Evolutionary conservation across 2,329 filamentous ascomycete genomes (phyloP).

Genomic region (Colletotrichum endophyticum): DNA sequence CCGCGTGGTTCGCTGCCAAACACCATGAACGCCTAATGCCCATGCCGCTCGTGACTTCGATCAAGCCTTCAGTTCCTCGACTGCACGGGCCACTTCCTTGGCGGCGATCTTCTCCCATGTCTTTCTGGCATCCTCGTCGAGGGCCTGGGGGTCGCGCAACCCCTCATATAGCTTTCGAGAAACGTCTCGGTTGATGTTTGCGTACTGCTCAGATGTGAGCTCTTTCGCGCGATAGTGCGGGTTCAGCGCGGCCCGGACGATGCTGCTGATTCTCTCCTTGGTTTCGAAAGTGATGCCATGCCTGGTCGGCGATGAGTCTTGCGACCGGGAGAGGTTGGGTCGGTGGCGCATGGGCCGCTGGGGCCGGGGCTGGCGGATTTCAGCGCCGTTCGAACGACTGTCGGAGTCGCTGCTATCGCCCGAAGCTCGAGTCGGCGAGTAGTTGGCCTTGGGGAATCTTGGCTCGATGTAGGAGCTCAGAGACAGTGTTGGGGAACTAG

Average conservation of each 20-base stretch:
- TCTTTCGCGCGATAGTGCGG: slow-evolving; percentile 78
- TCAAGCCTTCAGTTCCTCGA: slow-evolving; percentile 54
- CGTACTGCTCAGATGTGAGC: slow-evolving; percentile 89
- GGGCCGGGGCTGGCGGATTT: slow-evolving; percentile 58
- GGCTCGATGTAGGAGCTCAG: slow-evolving; percentile 77
- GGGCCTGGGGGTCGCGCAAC: slow-evolving; percentile 55
- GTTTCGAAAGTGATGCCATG: slow-evolving; percentile 74
- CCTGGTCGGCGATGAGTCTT: slow-evolving; percentile 73
- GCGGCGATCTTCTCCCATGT: slow-evolving; percentile 79
- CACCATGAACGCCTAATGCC: slow-evolving; percentile 18
- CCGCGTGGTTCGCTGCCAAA: slow-evolving; percentile 22
- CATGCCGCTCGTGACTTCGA: neutral
- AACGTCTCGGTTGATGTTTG: slow-evolving; percentile 87
- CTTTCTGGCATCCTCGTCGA: slow-evolving; percentile 70
- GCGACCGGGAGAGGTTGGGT: slow-evolving; percentile 48
- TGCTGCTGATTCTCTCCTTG: slow-evolving; percentile 87
- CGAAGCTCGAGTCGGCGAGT: slow-evolving; percentile 62
- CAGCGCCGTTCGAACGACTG: slow-evolving; percentile 38
- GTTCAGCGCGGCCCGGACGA: slow-evolving; percentile 83
- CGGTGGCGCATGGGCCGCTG: slow-evolving; percentile 48
- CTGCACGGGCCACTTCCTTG: slow-evolving; percentile 78
- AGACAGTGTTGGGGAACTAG: slow-evolving; percentile 69
- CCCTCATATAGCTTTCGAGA: slow-evolving; percentile 87
- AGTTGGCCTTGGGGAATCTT: slow-evolving; percentile 75
- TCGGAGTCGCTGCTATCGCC: slow-evolving; percentile 54